Evolutionary conservation across 2,329 filamentous ascomycete genomes (phyloP), one percentile per base, ranked within the genome.

Genomic region (Monosporascus cannonballus): DNA sequence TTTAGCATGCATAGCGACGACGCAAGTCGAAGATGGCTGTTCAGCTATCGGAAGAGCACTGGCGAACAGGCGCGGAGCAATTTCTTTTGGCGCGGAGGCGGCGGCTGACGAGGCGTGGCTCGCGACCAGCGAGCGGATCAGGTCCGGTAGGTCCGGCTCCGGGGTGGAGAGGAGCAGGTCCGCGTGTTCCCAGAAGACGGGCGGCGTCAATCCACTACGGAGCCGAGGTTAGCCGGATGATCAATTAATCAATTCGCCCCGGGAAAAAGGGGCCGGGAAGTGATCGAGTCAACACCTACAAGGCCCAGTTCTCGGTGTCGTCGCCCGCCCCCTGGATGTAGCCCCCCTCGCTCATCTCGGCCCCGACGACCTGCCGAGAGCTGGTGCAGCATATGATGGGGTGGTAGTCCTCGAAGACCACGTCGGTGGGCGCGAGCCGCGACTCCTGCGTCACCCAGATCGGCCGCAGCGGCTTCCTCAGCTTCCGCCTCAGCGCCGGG

Each of bases 321-420:
- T 99, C 94, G 2, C 88, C 94, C 1, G 93, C 93, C 49, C 94
- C 94, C 71, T 97, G 94, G 54, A 99, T 87, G 65, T 99, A 99
- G 6, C 85, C 85, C 3, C 80, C 81, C 56, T 87, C 84, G 27
- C 82, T 82, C 60, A 81, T 76, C 66, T 93, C 89, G 3, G 81
- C 83, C 14, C 84, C 87, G 2, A 73, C 72, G 1, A 91, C 84
- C 17, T 87, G 79, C 34, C 85, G 80, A 1, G 90, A 96, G 14
- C 90, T 87, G 1, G 91, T 96, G 66, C 90, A 94, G 64, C 94
- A 89, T 22, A 97, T 80, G 3, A 97, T 73, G 0, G 89, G 84
- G 60, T 88, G 78, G 63, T 83, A 90, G 11, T 80, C 76, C 1
- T 77, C 71, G 36, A 81, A 85, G 27, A 82, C 64, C 7, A 52